Evolutionary conservation across 129 eudicot genomes (phyloP), one percentile per base, ranked within the genome.

Genomic region (Flaveria robusta): DNA sequence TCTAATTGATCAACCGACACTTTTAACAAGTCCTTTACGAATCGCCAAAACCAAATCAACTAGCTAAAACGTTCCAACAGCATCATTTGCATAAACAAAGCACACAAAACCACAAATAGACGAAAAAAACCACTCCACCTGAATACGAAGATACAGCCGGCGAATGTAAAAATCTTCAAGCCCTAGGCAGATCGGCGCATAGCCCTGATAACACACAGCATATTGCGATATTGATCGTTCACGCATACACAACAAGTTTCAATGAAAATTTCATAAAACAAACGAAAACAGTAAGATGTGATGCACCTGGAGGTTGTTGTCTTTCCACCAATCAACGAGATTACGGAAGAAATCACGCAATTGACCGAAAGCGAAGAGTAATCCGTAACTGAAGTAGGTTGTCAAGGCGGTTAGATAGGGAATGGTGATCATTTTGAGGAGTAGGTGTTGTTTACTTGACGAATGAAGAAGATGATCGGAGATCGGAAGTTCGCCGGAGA

Each of bases 161-260:
- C 98, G 91, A 41, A 81, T 86, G 68, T 93, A 93, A 72, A 93
- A 93, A 81, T 91, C 98, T 84, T 93, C 98, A 10, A 91, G 91
- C 55, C 97, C 98, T 81, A 93, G 86, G 72, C 92, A 88, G 80
- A 93, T 90, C 72, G 97, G 98, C 43, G 98, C 97, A 66, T 93
- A 93, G 3, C 98, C 98, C 98, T 93, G 55, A 64, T 67, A 66
- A 64, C 8, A 66, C 66, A 73, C 70, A 69, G 29, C 64, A 78
- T 62, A 45, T 27, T 27, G 31, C 31, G 31, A 29, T 29, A 29
- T 42, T 70, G 26, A 66, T 63, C 60, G 62, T 43, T 23, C 3
- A 68, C 69, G 18, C 31, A 70, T 69, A 66, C 55, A 50, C 20
- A 72, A 49, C 22, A 18, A 15, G 56, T 55, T 3, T 18, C n/a